These are phyloP conservation scores for Picochlorum sp. DNA, from an alignment of 139 green algal species.

Conservation along the genomic window DNA sequence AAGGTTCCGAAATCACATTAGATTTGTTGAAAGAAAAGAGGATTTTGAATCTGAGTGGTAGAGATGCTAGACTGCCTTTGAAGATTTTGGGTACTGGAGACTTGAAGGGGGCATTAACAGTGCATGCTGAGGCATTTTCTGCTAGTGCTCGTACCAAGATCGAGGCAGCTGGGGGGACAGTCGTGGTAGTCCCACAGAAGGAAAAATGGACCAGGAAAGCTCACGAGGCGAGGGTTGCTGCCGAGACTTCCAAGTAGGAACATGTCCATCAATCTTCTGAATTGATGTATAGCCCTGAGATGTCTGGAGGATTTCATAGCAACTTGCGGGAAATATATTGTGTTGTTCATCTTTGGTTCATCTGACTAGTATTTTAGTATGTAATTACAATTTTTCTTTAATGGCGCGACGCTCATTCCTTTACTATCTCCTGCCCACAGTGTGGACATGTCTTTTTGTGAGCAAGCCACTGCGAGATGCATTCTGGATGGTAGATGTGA, in stretches of 20 bases:
- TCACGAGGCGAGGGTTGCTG: constrained; percentile 24
- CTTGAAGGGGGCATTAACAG: constrained; percentile 53
- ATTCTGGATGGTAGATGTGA: constrained; percentile 33
- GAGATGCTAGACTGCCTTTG: constrained; percentile 69
- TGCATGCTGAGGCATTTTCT: constrained; percentile 79
- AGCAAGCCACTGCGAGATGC: constrained; percentile 31
- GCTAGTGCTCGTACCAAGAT: constrained; percentile 74
- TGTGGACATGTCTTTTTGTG: constrained; percentile 28
- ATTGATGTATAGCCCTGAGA: background rate
- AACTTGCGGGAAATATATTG: no score
- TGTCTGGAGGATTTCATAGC: no score
- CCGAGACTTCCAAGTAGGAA: no score
- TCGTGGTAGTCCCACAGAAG: constrained; percentile 37
- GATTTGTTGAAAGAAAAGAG: constrained; percentile 67
- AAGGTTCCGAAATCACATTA: constrained; percentile 69
- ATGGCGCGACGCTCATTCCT: background rate
- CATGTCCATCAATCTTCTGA: background rate
- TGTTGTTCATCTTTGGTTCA: no score
- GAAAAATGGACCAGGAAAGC: constrained; percentile 65
- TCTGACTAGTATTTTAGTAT: no score
- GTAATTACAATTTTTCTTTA: background rate
- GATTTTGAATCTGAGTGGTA: constrained; percentile 67
- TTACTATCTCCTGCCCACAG: background rate
- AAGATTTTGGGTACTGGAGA: constrained; percentile 91
- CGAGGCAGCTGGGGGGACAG: constrained; percentile 67